Evolutionary conservation across 495 filamentous ascomycete species (phyloP).

Genomic region (Penicillium tannophilum): DNA sequence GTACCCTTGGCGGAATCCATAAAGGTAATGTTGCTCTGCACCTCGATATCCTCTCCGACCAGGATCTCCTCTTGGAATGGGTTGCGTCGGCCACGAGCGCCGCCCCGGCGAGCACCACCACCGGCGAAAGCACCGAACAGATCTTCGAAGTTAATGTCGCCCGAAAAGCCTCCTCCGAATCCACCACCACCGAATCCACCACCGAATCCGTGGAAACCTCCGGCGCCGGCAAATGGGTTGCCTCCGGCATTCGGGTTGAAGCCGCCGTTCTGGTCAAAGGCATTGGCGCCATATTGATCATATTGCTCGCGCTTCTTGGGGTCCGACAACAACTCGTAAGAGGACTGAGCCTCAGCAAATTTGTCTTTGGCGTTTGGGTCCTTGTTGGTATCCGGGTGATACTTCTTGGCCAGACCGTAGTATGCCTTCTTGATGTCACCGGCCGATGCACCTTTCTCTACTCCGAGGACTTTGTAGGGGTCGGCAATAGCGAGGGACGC

Average conservation of each 20-base stretch:
- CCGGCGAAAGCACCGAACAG: constrained; percentile 86
- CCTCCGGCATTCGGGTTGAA: constrained; percentile 72
- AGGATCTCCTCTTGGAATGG: constrained; percentile 77
- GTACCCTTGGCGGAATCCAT: constrained; percentile 94
- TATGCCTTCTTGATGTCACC: constrained; percentile 97
- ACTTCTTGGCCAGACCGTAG: constrained; percentile 97
- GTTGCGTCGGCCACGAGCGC: constrained; percentile 50
- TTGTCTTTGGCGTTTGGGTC: constrained; percentile 88
- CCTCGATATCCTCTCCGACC: constrained; percentile 91
- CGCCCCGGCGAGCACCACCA: constrained; percentile 58
- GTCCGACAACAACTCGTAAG: constrained; percentile 91
- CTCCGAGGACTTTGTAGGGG: constrained; percentile 86
- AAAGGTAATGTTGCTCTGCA: constrained; percentile 88
- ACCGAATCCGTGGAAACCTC: constrained; percentile 56
- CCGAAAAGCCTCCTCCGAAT: constrained; percentile 65
- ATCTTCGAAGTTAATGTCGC: constrained; percentile 93
- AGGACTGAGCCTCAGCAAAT: constrained; percentile 86
- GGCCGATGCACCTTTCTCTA: constrained; percentile 75
- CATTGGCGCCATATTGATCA: constrained; percentile 85
- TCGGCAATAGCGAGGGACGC: constrained; percentile 66
- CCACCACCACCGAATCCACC: constrained; percentile 56
- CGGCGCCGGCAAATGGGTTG: constrained; percentile 61
- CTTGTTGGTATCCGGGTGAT: constrained; percentile 97
- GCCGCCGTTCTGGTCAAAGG: constrained; percentile 76
- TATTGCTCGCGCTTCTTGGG: constrained; percentile 88